Evolutionary conservation across 2,329 filamentous ascomycete species (phyloP), one percentile per base, ranked within the genome.

Genomic region (Hypoxylon sp.): DNA sequence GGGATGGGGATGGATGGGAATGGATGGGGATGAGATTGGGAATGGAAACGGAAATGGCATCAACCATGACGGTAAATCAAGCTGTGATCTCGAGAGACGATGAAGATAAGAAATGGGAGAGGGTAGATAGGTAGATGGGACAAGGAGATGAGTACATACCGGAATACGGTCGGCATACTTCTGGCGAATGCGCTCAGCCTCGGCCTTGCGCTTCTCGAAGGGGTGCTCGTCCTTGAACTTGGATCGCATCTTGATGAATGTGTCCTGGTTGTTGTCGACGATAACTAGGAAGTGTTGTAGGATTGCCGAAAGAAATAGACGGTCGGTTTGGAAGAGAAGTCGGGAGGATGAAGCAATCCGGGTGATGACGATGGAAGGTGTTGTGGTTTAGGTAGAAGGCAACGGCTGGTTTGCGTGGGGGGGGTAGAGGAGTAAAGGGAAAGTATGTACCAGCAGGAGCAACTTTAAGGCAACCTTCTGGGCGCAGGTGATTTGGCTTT

Each of bases 191-290:
- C 96, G 94, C 87, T 99, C 96, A 80, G 96, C 96, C 85, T 99
- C 96, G 73, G 96, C 96, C 93, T 98, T 97, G 85, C 96, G 94
- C 93, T 99, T 99, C 91, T 98, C 96, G 81, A 98, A 98, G 76
- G 93, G 94, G 82, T 98, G 96, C 89, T 98, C 96, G 90, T 99
- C 96, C 94, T 99, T 99, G 84, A 99, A 99, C 90, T 98, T 98
- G 87, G 93, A 97, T 80, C 94, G 92, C 94, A 97, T 97, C 74
- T 78, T 93, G 86, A 78, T 78, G 79, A 41, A 80, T 79, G 9
- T 55, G 14, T 62, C 70, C 56, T 59, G 51, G 2, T 60, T 9
- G 19, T 43, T 25, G 39, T 16, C 27, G 54, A 41, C 27, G 37
- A 61, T 21, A 19, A 19, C 12, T 32, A 3, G 43, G 5, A 27